Evolutionary conservation across 2,329 filamentous ascomycete genomes (phyloP), one percentile per base, ranked within the genome.

Genomic region (Apiospora saccharicola): DNA sequence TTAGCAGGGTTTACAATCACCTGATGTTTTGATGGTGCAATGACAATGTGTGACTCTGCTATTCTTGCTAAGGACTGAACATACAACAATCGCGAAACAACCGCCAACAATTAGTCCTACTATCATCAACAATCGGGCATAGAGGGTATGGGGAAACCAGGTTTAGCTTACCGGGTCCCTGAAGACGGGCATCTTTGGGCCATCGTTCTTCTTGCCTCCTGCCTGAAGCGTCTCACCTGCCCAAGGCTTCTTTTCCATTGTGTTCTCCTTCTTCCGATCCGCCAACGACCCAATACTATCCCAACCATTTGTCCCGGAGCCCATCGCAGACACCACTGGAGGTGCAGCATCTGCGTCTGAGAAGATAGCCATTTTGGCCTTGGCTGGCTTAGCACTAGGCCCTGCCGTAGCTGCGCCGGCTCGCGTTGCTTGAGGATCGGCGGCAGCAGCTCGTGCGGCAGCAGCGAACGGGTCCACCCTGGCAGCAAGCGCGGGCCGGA

Each of bases 241-340:
- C 96, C 95, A 98, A 26, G 96, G 94, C 80, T 93, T 95, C 14
- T 95, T 90, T 80, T 96, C 94, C 76, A 95, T 85, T 8, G 88
- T 87, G 79, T 99, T 99, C 82, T 99, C 96, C 87, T 98, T 99
- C 86, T 94, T 98, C 69, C 96, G 90, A 74, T 98, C 93, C 69
- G 91, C 89, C 73, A 98, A 84, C 1, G 94, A 94, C 43, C 94
- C 95, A 79, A 99, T 98, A 74, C 87, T 96, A 75, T 98, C 94
- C 96, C 96, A 98, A 2, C 95, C 96, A 80, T 91, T 93, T 1
- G 90, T 87, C 61, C 84, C 84, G 13, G 86, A 84, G 3, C 84
- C 85, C 19, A 85, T 85, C 72, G 86, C 86, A 72, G 85, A 88
- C 80, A 88, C 86, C 72, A 86, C 86, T 16, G 90, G 88, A 5